Percentiles rank a stretch among this genome's conserved stretches.
Conservation (phyloP, 2,329 filamentous ascomycete genomes). For the Ophiostoma pallidulum region DNA sequence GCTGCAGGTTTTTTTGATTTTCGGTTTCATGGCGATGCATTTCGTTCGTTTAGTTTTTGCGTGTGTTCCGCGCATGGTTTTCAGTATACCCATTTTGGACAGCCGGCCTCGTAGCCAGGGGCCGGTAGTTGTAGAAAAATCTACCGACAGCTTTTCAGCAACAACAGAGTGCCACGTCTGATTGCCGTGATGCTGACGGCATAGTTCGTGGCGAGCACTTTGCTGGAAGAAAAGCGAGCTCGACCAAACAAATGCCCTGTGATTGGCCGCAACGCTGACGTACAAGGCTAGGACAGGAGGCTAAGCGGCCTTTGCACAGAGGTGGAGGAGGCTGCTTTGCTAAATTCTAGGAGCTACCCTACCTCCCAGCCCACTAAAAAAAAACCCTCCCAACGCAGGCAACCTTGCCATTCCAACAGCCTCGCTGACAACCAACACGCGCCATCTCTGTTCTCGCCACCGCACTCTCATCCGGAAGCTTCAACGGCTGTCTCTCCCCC, state of each 20-base stretch:
- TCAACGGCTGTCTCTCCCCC: no score
- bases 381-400: no score
- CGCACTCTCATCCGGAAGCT: background rate
- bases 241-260: background rate
- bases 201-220: no score
- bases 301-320: no score
- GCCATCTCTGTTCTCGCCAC: background rate
- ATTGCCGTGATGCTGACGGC: background rate
- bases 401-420: background rate
- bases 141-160: slow-evolving; percentile 7
- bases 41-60: background rate
- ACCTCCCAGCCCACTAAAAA: no score
- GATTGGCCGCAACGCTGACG: background rate
- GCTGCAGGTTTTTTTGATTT: background rate
- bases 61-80: slow-evolving; percentile 6
- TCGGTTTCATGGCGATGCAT: background rate
- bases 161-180: no score
- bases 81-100: slow-evolving; percentile 13
- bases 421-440: slow-evolving; percentile 1
- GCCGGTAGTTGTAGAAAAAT: background rate
- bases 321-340: no score
- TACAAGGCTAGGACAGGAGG: slow-evolving; percentile 5
- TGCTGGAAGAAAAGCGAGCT: no score
- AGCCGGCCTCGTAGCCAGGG: background rate
- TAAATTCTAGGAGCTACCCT: no score